Base-by-base conservation (phyloP, 2,329 filamentous ascomycete genomes). In the Cladosporium phlei region DNA sequence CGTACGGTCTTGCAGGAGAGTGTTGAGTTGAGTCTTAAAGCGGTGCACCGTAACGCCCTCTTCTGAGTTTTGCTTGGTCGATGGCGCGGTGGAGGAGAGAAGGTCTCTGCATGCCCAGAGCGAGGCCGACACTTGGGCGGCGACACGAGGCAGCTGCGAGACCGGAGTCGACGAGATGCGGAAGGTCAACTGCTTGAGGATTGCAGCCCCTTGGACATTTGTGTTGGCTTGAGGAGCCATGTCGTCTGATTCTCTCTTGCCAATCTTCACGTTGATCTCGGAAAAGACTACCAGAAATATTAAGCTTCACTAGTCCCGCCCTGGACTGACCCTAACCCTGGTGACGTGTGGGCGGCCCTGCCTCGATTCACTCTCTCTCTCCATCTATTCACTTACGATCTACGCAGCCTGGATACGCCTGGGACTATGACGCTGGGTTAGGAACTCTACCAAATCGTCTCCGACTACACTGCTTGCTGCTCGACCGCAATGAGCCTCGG, bases 1-100 rank as follows among this genome's bases (percentile, higher is more conserved):
- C 38, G 72, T 87, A 49, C 83, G 83, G 47, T 91, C 88, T 61
- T 87, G 86, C 25, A 96, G 71, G 11, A 96, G 73, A 10, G 85
- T 82, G 1, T 81, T 83, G 49, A 95, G 73, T 44, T 87, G 82
- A 4, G 86, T 88, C 62, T 86, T 88, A 59, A 94, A 75, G 63
- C 86, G 91, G 66, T 95, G 87, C 1, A 93, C 76, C 16, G 88
- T 76, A n/a, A 85, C 72, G 0, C 82, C 69, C 33, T 74, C 73
- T 50, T 91, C 87, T 5, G 76, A 78, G 47, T 79, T 74, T 56
- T 83, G 84, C 52, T 71, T 69, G 46, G 78, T 77, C 49, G 78
- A 72, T 24, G 60, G 64, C 50, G 79, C 76, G 6, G 81, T 68
- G 4, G 77, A 70, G 3, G 86, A 86, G 27, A 95, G 72, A 21